Base-by-base conservation (phyloP, 2,329 filamentous ascomycete genomes). In the Epichloe glyceriae region DNA sequence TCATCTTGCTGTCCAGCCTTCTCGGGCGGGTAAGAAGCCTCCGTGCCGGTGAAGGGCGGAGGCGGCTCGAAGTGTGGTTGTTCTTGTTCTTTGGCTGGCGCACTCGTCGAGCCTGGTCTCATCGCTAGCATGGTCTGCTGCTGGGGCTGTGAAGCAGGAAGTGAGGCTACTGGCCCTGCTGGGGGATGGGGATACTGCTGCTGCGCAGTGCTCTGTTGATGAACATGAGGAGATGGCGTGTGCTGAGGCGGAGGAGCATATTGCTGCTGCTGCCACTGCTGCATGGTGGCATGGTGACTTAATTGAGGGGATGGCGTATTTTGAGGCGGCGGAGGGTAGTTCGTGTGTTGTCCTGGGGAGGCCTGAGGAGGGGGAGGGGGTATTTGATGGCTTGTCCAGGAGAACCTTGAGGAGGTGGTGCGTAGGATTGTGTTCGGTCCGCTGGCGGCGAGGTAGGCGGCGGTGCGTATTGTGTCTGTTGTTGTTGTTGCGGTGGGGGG, bases 361-460 rank as follows among this genome's bases (percentile, higher is more conserved):
- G 49, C 54, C 48, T 54, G 59, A 10, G 42, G 50, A 48, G 61
- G 61, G 40, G 64, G 64, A 46, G 62, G 56, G 39, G 67, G 64
- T 66, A 67, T 38, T 50, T 45, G 45, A 38, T 45, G 6, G 33
- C 39, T 38, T 54, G 48, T 20, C 53, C 43, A 5, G 53, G 52
- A 46, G 56, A 56, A 40, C 56, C 56, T 47, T 66, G 65, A 0
- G 54, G 46, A 12, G 55, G 55, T 22, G 56, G 56, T 49, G 71
- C 65, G 46, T 73, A 74, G 61, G 72, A 74, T 44, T 69, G 70
- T 20, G 69, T 64, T 54, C 69, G 67, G 59, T 67, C 68, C 41
- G 71, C 69, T 3, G 73, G 72, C 46, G 73, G 69, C 20, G 73
- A 75, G 5, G 67, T 70, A 33, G 73, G 72, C 17, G 73, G 73